Conservation (phyloP, 78 protist species). For the Dictyostelium brefeldianum region DNA sequence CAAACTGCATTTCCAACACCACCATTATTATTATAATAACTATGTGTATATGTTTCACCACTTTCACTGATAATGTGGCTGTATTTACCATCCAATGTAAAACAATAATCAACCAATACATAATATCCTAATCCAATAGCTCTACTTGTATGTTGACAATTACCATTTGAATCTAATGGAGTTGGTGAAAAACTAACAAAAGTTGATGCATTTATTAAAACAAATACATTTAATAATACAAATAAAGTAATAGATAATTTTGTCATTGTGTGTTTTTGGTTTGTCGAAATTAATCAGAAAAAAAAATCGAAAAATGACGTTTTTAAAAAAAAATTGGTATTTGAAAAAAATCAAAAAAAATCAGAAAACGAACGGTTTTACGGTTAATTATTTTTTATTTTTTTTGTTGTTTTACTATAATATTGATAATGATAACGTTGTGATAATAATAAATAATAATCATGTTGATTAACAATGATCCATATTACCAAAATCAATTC, state of each 20-base stretch:
- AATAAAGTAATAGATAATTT: not conserved
- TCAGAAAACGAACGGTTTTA: not conserved
- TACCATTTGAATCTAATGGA: not conserved
- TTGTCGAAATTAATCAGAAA: not conserved
- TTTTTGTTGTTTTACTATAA: not conserved
- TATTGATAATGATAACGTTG: not conserved
- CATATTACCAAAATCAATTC: slow-evolving; percentile 13
- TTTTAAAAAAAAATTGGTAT: no score
- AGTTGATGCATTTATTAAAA: no score
- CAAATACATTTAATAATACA: no score
- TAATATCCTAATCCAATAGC: not conserved
- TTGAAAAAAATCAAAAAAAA: not conserved
- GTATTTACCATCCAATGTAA: not conserved
- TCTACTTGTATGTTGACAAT: not conserved
- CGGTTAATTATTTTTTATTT: not conserved
- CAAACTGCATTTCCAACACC: not conserved
- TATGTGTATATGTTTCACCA: not conserved
- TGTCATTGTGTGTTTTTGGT: not conserved
- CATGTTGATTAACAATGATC: not conserved
- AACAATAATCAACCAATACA: not conserved
- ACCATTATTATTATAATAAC: not conserved
- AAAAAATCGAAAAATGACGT: no score
- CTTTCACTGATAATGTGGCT: not conserved
- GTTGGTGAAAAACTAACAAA: not conserved
- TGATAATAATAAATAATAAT: not conserved